Evolutionary conservation across 2,329 filamentous ascomycete genomes (phyloP).

Genomic region (Cercospora sesami): DNA sequence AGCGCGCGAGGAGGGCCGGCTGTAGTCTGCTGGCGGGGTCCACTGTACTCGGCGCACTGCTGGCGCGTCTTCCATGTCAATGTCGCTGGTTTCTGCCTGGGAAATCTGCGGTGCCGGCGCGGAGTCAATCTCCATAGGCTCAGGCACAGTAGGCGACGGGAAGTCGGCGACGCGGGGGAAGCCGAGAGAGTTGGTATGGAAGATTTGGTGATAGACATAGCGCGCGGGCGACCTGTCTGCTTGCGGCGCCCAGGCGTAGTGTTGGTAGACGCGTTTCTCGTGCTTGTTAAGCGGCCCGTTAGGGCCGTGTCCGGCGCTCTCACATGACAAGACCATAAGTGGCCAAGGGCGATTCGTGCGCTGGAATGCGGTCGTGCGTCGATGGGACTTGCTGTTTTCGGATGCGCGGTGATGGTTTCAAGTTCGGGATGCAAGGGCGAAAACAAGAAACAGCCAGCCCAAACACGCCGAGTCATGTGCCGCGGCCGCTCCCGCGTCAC

Average conservation of each 20-base stretch:
- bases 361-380: background rate
- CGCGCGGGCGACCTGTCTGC: background rate
- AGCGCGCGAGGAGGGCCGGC: constrained; percentile 5
- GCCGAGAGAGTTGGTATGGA: constrained; percentile 4
- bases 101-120: background rate
- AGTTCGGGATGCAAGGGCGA: background rate
- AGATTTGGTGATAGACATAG: constrained; percentile 4
- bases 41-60: constrained; percentile 5
- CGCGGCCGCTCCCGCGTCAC: background rate
- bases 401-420: background rate
- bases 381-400: background rate
- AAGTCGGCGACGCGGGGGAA: background rate
- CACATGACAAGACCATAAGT: constrained; percentile 3
- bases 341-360: background rate
- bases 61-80: constrained; percentile 12
- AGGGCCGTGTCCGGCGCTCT: constrained; percentile 2
- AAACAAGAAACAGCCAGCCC: background rate
- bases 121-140: constrained; percentile 11
- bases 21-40: constrained; percentile 13
- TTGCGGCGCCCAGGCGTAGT: constrained; percentile 2
- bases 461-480: background rate
- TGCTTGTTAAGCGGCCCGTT: background rate
- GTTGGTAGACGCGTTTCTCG: constrained; percentile 2
- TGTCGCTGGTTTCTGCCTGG: constrained; percentile 1
- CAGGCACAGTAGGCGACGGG: background rate